Percentiles rank a stretch among this genome's conserved stretches.
Conservation (phyloP, 176 grass and related monocot species). For the Triticum turgidum region DNA sequence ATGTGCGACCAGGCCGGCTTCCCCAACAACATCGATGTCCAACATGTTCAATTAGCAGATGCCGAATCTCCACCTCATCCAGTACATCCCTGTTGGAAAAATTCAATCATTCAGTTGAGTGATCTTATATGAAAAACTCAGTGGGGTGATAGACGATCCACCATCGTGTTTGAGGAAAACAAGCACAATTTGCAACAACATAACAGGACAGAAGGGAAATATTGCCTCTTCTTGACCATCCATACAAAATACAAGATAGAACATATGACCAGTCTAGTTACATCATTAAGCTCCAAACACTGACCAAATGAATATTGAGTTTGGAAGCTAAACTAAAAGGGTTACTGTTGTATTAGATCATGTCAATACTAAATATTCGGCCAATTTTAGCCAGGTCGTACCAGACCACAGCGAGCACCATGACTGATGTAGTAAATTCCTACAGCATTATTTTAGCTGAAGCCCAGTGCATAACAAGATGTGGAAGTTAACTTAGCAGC, state of each 20-base stretch:
- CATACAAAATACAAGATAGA: not conserved
- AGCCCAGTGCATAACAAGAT: too few species aligned
- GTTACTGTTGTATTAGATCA: not conserved
- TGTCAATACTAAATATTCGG: not conserved
- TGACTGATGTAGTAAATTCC: not conserved
- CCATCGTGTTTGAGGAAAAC: not conserved
- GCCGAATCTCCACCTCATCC: conserved; percentile 87
- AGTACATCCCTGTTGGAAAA: conserved; percentile 50
- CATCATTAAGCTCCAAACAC: not conserved
- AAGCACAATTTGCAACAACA: not conserved
- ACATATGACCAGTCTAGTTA: not conserved
- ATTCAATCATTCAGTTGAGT: conserved; percentile 29
- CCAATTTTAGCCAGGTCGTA: not conserved
- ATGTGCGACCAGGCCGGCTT: conserved; percentile 73
- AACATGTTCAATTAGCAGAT: conserved; percentile 83
- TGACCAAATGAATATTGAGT: not conserved
- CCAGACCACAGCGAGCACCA: not conserved
- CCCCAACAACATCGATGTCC: conserved; percentile 91
- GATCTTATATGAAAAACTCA: not conserved
- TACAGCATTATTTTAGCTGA: not conserved
- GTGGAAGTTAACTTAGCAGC: not conserved
- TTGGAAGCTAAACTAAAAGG: not conserved
- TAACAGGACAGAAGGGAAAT: not conserved
- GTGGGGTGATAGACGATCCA: not conserved
- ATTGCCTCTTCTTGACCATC: not conserved